phyloP scores from a whole-genome alignment of 2,329 filamentous ascomycete species.

The Verruconis gallopava region DNA sequence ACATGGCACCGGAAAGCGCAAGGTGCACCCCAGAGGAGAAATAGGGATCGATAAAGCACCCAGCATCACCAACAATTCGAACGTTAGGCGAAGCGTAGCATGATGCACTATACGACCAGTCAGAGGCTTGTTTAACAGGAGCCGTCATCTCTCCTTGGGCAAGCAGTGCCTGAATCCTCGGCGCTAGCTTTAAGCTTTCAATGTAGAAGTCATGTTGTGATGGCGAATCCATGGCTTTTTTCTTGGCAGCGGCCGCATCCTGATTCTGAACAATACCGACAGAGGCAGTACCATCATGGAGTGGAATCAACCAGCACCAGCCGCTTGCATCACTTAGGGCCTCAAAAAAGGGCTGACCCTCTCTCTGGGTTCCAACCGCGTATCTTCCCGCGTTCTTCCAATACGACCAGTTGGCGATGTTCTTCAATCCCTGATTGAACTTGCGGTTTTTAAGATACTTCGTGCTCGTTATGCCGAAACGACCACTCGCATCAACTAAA shows the following conservation, averaged over 20 bases:
- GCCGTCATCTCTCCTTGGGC: constrained; percentile 4
- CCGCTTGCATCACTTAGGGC: constrained; percentile 34
- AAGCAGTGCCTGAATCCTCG: constrained; percentile 6
- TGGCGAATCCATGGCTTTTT: constrained; percentile 6
- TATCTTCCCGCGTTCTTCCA: constrained; percentile 27
- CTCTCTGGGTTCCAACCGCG: constrained; percentile 22
- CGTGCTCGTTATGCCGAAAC: constrained; percentile 32
- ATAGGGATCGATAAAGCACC: constrained; percentile 37
- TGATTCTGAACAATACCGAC: constrained; percentile 11
- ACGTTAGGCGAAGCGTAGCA: constrained; percentile 28
- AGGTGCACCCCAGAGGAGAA: constrained; percentile 39
- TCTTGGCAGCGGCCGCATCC: constrained; percentile 11
- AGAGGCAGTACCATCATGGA: constrained; percentile 31
- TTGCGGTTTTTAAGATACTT: constrained; percentile 37
- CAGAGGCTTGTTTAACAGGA: constrained; percentile 11
- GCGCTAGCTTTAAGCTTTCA: not conserved
- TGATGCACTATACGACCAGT: constrained; percentile 18
- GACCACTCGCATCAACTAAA: constrained; percentile 36
- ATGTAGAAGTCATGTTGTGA: not conserved
- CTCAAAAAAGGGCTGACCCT: constrained; percentile 33
- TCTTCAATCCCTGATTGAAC: constrained; percentile 37
- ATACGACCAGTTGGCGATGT: constrained; percentile 38
- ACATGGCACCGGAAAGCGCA: constrained; percentile 30
- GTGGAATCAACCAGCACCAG: constrained; percentile 39
- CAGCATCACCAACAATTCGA: constrained; percentile 35